Evolutionary conservation across 176 grass and related monocot species (phyloP), one percentile per base, ranked within the genome.

Genomic region (Hordeum marinum): DNA sequence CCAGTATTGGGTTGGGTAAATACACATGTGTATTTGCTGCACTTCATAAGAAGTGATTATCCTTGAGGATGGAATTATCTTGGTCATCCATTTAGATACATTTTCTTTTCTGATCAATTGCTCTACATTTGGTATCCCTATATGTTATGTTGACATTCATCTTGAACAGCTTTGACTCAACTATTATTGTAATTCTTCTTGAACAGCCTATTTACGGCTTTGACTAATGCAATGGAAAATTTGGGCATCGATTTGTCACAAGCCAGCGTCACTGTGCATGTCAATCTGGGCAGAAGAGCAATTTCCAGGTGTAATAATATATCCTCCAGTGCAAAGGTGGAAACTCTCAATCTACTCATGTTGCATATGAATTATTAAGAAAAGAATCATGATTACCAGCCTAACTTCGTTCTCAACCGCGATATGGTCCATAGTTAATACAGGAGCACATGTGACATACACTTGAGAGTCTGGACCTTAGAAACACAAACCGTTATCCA

Each of bases 231-330:
- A 79, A 85, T 94, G 81, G 91, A 88, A 67, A 90, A 86, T 82
- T 86, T 86, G 78, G 91, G 88, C 50, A 35, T 94, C 77, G 91
- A 94, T 79, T 77, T 90, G 65, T 90, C 91, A 57, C 91, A 94
- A 88, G 91, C 91, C 3, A 90, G 74, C 13, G 68, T 90, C 34
- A 90, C 88, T 8, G 88, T 94, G 75, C 85, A 94, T 40, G 89
- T 94, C 66, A 90, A 94, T 85, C 85, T 94, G 23, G 91, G 88
- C 25, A 90, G 87, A 46, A 85, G 82, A 29, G 82, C 91, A 84
- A 78, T 61, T 81, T 85, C 76, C 73, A 88, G 82, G 85, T 72
- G 78, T 75, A 66, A 59, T 79, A 84, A 64, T 66, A 73, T 88
- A 42, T 90, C 82, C 24, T 90, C 82, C 24, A 76, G 82, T 58